A percentile compares a stretch with the other conserved stretches of the same genome.
phyloP scores from a whole-genome alignment of 2,329 filamentous ascomycete genomes.

The Emmonsia crescens region DNA sequence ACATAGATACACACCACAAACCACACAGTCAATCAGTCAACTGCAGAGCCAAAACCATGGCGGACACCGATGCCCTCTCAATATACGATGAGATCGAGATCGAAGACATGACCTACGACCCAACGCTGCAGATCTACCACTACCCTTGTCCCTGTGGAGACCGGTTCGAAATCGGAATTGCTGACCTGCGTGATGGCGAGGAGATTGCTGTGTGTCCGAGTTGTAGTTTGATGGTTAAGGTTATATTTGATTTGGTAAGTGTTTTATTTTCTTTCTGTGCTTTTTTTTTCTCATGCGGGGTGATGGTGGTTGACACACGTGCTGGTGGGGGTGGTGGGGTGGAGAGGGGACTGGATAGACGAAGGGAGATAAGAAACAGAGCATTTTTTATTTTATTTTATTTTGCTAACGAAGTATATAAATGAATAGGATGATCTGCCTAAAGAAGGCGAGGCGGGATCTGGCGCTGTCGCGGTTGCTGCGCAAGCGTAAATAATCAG shows the following conservation, averaged over 20 bases:
- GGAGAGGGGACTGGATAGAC: slow-evolving; percentile 5
- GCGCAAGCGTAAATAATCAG: slow-evolving; percentile 27
- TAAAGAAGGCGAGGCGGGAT: slow-evolving; percentile 28
- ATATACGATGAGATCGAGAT: slow-evolving; percentile 98
- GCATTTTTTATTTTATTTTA: neutral
- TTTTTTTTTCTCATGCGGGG: no score
- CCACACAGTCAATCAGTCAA: neutral
- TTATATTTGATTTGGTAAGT: slow-evolving; percentile 78
- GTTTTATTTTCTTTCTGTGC: neutral
- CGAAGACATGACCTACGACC: slow-evolving; percentile 93
- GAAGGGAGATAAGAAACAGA: neutral
- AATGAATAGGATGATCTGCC: slow-evolving; percentile 40
- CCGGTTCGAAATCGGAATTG: slow-evolving; percentile 80
- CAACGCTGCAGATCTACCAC: slow-evolving; percentile 74
- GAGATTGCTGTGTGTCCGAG: slow-evolving; percentile 97
- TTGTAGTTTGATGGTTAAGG: slow-evolving; percentile 90
- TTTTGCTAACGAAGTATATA: neutral
- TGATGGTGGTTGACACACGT: no score
- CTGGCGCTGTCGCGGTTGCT: slow-evolving; percentile 23
- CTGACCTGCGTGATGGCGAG: slow-evolving; percentile 74
- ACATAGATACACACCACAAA: neutral
- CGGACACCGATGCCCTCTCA: slow-evolving; percentile 52
- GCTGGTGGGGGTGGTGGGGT: no score
- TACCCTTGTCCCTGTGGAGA: slow-evolving; percentile 97
- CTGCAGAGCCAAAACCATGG: slow-evolving; percentile 35